These are phyloP conservation scores for Galerina marginata DNA, from an alignment of 768 basidiomycete genomes.

Conservation along the genomic window DNA sequence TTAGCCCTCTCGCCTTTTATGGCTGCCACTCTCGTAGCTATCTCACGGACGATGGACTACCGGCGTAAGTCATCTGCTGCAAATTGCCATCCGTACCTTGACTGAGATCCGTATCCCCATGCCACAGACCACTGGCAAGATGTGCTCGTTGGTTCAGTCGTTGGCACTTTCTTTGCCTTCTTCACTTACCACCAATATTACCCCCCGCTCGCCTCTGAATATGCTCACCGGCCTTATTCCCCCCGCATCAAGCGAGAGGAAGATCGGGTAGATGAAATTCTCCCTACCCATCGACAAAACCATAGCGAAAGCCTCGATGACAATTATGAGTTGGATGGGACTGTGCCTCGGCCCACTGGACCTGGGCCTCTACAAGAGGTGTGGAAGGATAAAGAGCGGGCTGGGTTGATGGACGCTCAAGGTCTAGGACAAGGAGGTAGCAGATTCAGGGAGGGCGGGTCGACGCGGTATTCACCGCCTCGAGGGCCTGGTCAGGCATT, in stretches of 20 bases:
- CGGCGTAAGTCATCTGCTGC: slow-evolving; percentile 59
- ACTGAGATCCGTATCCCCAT: slow-evolving; percentile 9
- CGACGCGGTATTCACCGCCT: too few species aligned
- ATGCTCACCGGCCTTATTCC: slow-evolving; percentile 70
- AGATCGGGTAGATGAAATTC: slow-evolving; percentile 33
- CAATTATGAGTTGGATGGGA: slow-evolving; percentile 28
- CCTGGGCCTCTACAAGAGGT: slow-evolving; percentile 34
- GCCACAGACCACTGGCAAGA: slow-evolving; percentile 89
- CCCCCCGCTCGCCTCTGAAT: slow-evolving; percentile 65
- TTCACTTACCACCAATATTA: slow-evolving; percentile 88
- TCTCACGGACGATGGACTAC: slow-evolving; percentile 93
- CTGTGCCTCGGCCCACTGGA: slow-evolving; percentile 28
- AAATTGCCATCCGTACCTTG: neutral
- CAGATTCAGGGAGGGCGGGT: too few species aligned
- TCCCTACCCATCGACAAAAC: slow-evolving; percentile 41
- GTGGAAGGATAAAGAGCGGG: slow-evolving; percentile 33
- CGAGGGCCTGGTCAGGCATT: too few species aligned
- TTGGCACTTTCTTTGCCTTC: slow-evolving; percentile 75
- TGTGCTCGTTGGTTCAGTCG: slow-evolving; percentile 75
- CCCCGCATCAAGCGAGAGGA: slow-evolving; percentile 64
- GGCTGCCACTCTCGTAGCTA: slow-evolving; percentile 79
- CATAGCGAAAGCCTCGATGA: slow-evolving; percentile 19
- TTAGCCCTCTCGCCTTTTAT: slow-evolving; percentile 75
- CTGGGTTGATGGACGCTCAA: too few species aligned
- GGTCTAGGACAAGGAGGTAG: too few species aligned